Base-by-base conservation (phyloP, 345 rosid species). In the Lepidium didymum region DNA sequence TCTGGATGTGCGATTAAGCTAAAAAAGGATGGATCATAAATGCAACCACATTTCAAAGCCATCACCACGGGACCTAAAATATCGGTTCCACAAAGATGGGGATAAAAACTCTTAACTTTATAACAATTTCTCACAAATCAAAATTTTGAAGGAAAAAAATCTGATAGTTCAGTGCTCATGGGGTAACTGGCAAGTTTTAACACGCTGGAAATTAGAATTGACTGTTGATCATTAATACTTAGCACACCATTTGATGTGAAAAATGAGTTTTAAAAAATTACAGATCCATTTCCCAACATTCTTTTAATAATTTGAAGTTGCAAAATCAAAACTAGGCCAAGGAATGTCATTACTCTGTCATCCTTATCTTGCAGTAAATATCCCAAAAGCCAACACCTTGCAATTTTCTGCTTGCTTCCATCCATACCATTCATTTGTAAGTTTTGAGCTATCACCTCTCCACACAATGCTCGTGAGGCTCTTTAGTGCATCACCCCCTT, bases 41-140 rank as follows among this genome's bases (percentile, higher is more conserved):
- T 46, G 64, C 68, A 60, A 27, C 69, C 52, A 64, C 65, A 13
- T 72, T 64, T 2, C 62, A 58, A 9, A 19, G 62, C 62, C 68
- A 58, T 67, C 7, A 21, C 23, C 56, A 73, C 67, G 57, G 77
- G 58, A 73, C 51, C 47, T 60, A 51, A 15, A 59, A 50, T 66
- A 25, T 18, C 68, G 4, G 18, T 53, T 9, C 68, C 63, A 52
- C 67, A 41, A 65, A 50, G 38, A 4, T 57, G 53, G 60, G 53
- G 4, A 64, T 19, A 56, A 50, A 65, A 46, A 65, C 9, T 14
- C 19, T 1, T 1, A 65, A 57, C 61, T 73, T 73, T 56, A 36
- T 45, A 27, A 19, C 64, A 36, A 13, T 9, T 54, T 55, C 33
- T 27, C 45, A 42, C 34, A 12, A 16, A 33, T 8, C 54, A 43